phyloP scores from a whole-genome alignment of 2,329 filamentous ascomycete genomes.

The Albophoma yamanashiensis region DNA sequence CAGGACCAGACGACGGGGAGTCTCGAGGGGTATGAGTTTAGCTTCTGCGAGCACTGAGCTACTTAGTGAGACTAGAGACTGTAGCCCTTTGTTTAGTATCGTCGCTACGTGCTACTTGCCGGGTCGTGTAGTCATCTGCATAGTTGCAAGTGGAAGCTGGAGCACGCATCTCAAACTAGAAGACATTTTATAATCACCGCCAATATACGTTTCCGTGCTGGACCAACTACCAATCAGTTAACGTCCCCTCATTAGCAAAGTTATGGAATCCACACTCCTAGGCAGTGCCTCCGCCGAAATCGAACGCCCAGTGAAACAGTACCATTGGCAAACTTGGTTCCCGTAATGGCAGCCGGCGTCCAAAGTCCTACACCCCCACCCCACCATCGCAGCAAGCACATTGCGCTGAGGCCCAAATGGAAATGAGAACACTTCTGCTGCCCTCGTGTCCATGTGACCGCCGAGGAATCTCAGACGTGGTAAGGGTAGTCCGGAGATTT shows the following conservation, averaged over 20 bases:
- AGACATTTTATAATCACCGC: not conserved
- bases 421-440: constrained; percentile 38
- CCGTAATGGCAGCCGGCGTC: constrained; percentile 28
- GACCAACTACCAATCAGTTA: not conserved
- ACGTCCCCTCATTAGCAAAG: not conserved
- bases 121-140: not conserved
- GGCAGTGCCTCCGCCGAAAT: constrained; percentile 15
- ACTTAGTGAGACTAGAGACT: not conserved
- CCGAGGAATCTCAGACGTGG: constrained; percentile 49
- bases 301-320: constrained; percentile 11
- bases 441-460: constrained; percentile 45
- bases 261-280: not conserved
- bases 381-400: no score
- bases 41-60: constrained; percentile 15
- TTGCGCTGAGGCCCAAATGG: no score
- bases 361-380: constrained; percentile 9
- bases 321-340: constrained; percentile 20
- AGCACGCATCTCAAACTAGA: not conserved
- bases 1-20: constrained; percentile 1
- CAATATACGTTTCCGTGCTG: not conserved
- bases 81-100: fast-evolving
- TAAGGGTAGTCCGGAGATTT: constrained; percentile 31
- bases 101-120: fast-evolving
- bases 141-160: no score
- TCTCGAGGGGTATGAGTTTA: constrained; percentile 4